Evolutionary conservation across 768 basidiomycete genomes (phyloP).

Genomic region (Pseudohyphozyma bogoriensis): DNA sequence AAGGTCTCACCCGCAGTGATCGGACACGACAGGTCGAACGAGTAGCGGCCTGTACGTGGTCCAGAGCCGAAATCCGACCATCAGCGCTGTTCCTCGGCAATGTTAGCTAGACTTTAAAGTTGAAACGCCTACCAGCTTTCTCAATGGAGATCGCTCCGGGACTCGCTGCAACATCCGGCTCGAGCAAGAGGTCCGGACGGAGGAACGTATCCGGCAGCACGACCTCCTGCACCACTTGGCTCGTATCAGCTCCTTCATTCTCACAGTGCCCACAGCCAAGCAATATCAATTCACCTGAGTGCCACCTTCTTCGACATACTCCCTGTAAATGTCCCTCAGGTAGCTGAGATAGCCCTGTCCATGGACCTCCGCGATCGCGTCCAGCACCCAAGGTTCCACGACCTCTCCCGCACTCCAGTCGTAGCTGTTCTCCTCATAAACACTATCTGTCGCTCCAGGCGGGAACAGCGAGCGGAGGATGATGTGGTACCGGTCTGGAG

Average conservation of each 20-base stretch:
- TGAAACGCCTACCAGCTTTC: slow-evolving; percentile 14
- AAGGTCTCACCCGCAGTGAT: slow-evolving; percentile 34
- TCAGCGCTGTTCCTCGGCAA: slow-evolving; percentile 8
- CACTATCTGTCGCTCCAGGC: background rate
- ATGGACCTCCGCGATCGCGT: slow-evolving; percentile 28
- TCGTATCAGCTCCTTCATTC: no score
- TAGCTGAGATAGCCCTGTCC: slow-evolving; percentile 33
- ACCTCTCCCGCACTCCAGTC: slow-evolving; percentile 14
- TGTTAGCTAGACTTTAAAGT: no score
- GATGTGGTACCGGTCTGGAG: slow-evolving; percentile 32
- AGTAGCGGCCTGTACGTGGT: slow-evolving; percentile 32
- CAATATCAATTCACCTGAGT: slow-evolving; percentile 24
- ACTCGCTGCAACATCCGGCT: background rate
- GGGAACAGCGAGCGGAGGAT: slow-evolving; percentile 32
- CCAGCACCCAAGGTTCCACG: slow-evolving; percentile 14
- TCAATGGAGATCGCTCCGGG: slow-evolving; percentile 27
- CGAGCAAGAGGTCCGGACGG: slow-evolving; percentile 29
- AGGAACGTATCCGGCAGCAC: slow-evolving; percentile 38
- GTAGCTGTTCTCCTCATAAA: slow-evolving; percentile 17
- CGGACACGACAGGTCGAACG: slow-evolving; percentile 38
- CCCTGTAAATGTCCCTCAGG: slow-evolving; percentile 34
- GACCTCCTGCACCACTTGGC: slow-evolving; percentile 25
- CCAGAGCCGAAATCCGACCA: background rate
- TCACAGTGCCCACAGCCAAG: no score
- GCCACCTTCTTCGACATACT: slow-evolving; percentile 36